A percentile compares a stretch with the other conserved stretches of the same genome.
These are phyloP conservation scores for Tylopilus subfusipes DNA, from an alignment of 768 basidiomycete species.

Conservation along the genomic window DNA sequence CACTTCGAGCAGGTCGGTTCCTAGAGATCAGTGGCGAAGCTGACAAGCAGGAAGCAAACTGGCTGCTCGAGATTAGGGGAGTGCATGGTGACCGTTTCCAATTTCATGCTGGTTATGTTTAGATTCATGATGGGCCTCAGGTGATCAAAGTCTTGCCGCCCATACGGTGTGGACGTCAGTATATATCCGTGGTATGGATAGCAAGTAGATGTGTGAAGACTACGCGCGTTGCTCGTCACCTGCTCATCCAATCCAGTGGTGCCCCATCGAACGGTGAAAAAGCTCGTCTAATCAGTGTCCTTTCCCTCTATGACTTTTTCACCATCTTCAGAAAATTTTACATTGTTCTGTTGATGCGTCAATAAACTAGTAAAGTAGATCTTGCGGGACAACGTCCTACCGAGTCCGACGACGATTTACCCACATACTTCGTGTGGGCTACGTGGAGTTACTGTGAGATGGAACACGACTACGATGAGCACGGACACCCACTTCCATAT, in stretches of 20 bases:
- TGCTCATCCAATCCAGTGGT: not conserved
- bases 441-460: slow-evolving; percentile 2
- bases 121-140: too few species aligned
- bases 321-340: slow-evolving; percentile 78
- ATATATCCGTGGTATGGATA: not conserved
- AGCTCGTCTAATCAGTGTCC: slow-evolving; percentile 12
- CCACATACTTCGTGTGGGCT: slow-evolving; percentile 88
- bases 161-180: too few species aligned
- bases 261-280: not conserved
- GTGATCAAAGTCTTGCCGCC: too few species aligned
- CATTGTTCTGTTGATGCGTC: slow-evolving; percentile 50
- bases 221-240: not conserved
- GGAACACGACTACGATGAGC: too few species aligned
- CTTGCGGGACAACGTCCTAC: slow-evolving; percentile 24
- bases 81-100: too few species aligned
- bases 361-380: not conserved
- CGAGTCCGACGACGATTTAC: slow-evolving; percentile 52
- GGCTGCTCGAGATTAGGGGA: too few species aligned
- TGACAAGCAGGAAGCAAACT: too few species aligned
- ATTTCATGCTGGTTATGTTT: too few species aligned
- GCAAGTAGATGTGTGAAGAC: not conserved
- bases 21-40: too few species aligned
- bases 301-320: slow-evolving; percentile 61
- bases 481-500: slow-evolving; percentile 62
- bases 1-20: too few species aligned